phyloP scores from a whole-genome alignment of 495 filamentous ascomycete genomes.

The Xylaria sp. region DNA sequence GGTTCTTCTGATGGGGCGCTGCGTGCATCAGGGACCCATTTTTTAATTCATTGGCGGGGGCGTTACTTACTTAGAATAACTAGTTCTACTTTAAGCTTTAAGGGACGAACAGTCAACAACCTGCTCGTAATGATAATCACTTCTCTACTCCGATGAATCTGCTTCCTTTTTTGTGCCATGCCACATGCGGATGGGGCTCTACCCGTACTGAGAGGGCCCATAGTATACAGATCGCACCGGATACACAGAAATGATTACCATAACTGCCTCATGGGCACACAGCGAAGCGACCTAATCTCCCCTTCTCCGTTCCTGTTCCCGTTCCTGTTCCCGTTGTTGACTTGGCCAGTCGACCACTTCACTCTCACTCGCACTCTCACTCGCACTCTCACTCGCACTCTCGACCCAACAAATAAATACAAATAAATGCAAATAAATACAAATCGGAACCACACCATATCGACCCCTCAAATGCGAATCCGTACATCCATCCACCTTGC shows the following conservation, averaged over 20 bases:
- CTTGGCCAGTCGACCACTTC: not conserved
- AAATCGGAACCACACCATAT: not conserved
- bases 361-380: too few relatives aligned
- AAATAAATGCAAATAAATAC: too few relatives aligned
- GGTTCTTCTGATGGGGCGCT: too few relatives aligned
- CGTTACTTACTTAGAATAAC: not conserved
- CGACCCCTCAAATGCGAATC: slow-evolving; percentile 9
- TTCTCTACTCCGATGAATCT: not conserved
- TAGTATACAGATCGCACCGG: not conserved
- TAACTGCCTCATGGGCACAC: not conserved
- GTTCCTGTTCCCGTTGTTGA: not conserved
- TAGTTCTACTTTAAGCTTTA: too few relatives aligned
- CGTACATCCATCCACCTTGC: not conserved
- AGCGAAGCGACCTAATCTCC: slow-evolving; percentile 12
- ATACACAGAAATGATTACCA: not conserved
- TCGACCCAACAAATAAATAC: not conserved
- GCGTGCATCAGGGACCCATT: not conserved
- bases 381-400: too few relatives aligned
- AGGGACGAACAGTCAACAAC: not conserved
- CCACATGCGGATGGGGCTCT: not conserved
- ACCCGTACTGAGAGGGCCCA: too few relatives aligned
- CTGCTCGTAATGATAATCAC: slow-evolving; percentile 13
- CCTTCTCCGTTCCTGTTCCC: not conserved
- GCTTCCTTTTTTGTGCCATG: not conserved
- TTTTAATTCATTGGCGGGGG: not conserved